phyloP scores from a whole-genome alignment of 345 rosid species.

The Toxicodendron radicans region DNA sequence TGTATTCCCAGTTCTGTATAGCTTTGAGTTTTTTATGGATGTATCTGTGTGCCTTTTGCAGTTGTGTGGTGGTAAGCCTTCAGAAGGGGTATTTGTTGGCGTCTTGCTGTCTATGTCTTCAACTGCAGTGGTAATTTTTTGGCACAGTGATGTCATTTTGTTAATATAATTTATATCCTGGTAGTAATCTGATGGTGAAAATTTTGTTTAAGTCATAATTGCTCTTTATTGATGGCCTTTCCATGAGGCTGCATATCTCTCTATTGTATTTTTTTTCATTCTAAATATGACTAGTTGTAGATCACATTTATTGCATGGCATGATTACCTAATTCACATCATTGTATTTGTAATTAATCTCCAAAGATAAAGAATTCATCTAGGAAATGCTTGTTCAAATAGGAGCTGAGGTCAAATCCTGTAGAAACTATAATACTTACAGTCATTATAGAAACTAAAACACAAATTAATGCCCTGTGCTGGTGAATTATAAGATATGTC shows the following conservation, averaged over 20 bases:
- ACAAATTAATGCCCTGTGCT: not conserved
- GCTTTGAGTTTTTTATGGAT: conserved; percentile 22
- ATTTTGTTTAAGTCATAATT: not conserved
- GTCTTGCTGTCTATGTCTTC: conserved; percentile 93
- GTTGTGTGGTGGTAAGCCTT: conserved; percentile 88
- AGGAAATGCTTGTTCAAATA: conserved; percentile 8
- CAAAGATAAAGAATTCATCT: not conserved
- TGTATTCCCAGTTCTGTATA: not conserved
- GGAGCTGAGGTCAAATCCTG: not conserved
- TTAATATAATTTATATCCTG: not conserved
- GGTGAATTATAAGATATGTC: not conserved
- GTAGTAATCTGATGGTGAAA: not conserved
- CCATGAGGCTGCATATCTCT: not conserved
- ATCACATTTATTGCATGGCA: not conserved
- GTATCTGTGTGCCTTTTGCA: conserved; percentile 40
- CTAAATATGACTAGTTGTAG: not conserved
- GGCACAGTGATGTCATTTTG: not conserved
- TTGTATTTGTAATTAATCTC: not conserved
- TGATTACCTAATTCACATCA: not conserved
- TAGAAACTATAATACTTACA: not conserved
- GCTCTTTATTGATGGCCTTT: not conserved
- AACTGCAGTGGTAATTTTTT: conserved; percentile 78
- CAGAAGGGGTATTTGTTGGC: conserved; percentile 92
- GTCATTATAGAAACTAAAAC: not conserved
- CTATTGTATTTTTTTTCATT: not conserved